Percentiles rank a stretch among this genome's conserved stretches.
These are phyloP conservation scores for Knufia fluminis DNA, from an alignment of 2,329 filamentous ascomycete genomes.

Conservation along the genomic window DNA sequence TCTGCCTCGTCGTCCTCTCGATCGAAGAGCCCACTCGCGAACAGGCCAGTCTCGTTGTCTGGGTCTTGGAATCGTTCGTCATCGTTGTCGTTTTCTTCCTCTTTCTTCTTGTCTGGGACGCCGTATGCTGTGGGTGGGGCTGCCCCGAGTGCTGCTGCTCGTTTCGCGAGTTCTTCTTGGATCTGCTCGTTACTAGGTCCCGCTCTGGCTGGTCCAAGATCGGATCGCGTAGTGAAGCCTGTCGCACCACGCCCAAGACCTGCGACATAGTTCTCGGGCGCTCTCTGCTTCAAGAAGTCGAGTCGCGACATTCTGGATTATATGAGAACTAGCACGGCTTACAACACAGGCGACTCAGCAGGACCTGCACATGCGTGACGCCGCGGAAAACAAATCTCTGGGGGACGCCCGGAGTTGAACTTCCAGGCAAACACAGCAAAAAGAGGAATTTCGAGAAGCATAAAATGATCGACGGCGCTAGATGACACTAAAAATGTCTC, in stretches of 20 bases:
- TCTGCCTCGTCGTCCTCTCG: conserved; percentile 97
- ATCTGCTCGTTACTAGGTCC: conserved; percentile 97
- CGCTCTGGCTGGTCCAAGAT: conserved; percentile 88
- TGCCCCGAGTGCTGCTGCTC: conserved; percentile 70
- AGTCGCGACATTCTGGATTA: conserved; percentile 52
- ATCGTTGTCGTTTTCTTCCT: conserved; percentile 65
- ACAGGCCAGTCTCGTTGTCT: conserved; percentile 92
- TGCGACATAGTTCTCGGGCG: conserved; percentile 82
- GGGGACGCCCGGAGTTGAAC: too few relatives aligned
- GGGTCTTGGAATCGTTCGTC: conserved; percentile 89
- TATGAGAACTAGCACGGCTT: too few relatives aligned
- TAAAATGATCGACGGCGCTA: background rate
- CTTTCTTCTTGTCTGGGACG: conserved; percentile 47
- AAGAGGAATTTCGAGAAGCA: background rate
- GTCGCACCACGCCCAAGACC: conserved; percentile 96
- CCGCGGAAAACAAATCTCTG: conserved; percentile 8
- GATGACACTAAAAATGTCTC: background rate
- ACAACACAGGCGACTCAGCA: too few relatives aligned
- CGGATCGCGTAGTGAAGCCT: conserved; percentile 93
- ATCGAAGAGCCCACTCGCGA: conserved; percentile 91
- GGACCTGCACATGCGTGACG: too few relatives aligned
- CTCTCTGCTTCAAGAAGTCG: conserved; percentile 82
- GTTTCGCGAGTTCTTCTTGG: conserved; percentile 91
- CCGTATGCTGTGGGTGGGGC: conserved; percentile 67
- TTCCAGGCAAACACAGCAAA: background rate